Percentiles rank a stretch among this genome's conserved stretches.
Conservation (phyloP, 495 filamentous ascomycete species). For the Thermochaetoides thermophila region DNA sequence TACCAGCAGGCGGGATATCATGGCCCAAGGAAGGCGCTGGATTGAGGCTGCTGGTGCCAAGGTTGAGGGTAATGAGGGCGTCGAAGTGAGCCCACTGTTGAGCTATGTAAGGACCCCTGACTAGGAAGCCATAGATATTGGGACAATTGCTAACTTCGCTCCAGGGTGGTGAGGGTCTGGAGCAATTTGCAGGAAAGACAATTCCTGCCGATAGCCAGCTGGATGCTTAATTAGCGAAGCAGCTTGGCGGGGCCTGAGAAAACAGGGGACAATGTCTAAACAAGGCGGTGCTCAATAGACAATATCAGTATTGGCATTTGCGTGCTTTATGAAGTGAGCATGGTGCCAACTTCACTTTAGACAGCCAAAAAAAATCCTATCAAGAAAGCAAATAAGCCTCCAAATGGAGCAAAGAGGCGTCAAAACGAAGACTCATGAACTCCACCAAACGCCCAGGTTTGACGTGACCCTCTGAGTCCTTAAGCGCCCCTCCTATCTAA, state of each 20-base stretch:
- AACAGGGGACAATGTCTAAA: too few species aligned
- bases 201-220: constrained; percentile 65
- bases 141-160: constrained; percentile 21
- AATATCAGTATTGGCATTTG: too few species aligned
- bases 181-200: constrained; percentile 54
- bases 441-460: too few species aligned
- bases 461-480: too few species aligned
- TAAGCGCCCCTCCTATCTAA: too few species aligned
- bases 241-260: not conserved
- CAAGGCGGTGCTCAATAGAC: too few species aligned
- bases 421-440: too few species aligned
- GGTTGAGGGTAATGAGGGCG: constrained; percentile 50
- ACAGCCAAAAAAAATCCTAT: too few species aligned
- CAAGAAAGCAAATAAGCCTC: too few species aligned
- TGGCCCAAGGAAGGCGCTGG: constrained; percentile 80
- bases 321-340: too few species aligned
- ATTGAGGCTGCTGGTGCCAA: constrained; percentile 60
- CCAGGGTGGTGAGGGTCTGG: constrained; percentile 82
- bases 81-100: constrained; percentile 85
- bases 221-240: constrained; percentile 24
- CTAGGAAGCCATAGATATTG: not conserved
- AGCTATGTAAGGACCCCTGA: constrained; percentile 73
- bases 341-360: too few species aligned
- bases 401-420: too few species aligned
- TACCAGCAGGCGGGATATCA: constrained; percentile 77